phyloP scores from a whole-genome alignment of 2,329 filamentous ascomycete species.

The Alternaria conjuncta region DNA sequence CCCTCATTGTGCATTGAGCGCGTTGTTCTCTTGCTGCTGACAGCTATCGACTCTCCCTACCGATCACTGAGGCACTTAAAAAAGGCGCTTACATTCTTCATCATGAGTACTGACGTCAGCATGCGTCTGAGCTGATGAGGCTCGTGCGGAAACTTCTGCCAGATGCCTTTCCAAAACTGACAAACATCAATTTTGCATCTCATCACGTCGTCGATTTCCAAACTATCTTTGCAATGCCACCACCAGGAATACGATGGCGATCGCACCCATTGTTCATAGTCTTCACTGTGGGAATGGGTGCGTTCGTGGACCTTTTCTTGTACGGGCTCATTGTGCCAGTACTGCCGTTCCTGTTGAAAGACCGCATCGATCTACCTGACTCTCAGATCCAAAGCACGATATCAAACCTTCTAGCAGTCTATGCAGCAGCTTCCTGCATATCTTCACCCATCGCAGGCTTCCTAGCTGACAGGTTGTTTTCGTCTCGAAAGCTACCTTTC shows the following conservation, averaged over 20 bases:
- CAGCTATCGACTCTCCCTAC: background rate
- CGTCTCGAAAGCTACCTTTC: constrained; percentile 64
- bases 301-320: constrained; percentile 66
- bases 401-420: constrained; percentile 61
- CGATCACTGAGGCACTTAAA: background rate
- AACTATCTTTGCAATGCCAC: constrained; percentile 11
- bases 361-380: constrained; percentile 57
- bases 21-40: background rate
- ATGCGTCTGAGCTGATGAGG: background rate
- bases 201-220: background rate
- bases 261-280: constrained; percentile 66
- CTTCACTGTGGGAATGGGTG: constrained; percentile 61
- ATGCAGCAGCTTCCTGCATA: constrained; percentile 60
- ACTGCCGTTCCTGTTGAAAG: constrained; percentile 63
- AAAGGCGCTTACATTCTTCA: background rate
- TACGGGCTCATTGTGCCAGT: constrained; percentile 66
- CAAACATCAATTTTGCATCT: background rate
- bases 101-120: constrained; percentile 4
- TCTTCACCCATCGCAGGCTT: constrained; percentile 61
- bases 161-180: background rate
- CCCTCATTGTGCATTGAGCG: background rate
- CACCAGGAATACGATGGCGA: constrained; percentile 57
- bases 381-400: constrained; percentile 60
- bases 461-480: constrained; percentile 59
- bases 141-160: constrained; percentile 1